Conservation (phyloP, 2,329 filamentous ascomycete species). For the Colletotrichum sp. region DNA sequence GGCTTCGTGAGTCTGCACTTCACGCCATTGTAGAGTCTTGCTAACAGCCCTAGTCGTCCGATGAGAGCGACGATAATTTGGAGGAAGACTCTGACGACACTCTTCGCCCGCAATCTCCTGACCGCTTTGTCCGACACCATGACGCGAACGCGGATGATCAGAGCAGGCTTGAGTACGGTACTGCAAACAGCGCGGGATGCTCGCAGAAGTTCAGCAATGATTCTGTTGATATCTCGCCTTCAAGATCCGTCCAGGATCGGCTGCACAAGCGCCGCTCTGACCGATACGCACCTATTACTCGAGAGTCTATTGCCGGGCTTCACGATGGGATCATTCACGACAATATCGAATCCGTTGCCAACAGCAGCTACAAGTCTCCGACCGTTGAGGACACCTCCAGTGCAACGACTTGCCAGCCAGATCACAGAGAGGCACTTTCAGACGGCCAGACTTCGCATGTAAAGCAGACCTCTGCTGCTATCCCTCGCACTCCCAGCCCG, state of each 20-base stretch:
- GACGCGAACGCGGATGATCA: neutral
- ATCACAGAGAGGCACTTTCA: neutral
- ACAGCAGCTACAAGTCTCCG: neutral
- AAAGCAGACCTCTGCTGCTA: too few relatives aligned
- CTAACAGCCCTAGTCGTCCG: constrained; percentile 12
- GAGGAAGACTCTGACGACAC: neutral
- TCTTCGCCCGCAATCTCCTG: neutral
- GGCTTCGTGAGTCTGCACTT: neutral
- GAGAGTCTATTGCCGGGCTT: neutral
- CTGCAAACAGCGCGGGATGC: neutral
- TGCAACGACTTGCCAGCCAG: too few relatives aligned
- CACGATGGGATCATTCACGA: neutral
- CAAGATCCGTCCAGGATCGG: neutral
- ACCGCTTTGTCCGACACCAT: neutral
- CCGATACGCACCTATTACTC: neutral
- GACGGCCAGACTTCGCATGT: too few relatives aligned
- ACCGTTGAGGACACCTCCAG: neutral
- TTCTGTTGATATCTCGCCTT: neutral
- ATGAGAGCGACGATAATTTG: neutral
- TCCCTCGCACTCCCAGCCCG: neutral
- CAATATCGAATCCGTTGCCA: neutral
- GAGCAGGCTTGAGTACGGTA: neutral
- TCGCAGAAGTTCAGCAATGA: neutral
- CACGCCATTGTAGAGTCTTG: neutral
- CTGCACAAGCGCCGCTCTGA: neutral